Percentiles rank a stretch among this genome's conserved stretches.
These are phyloP conservation scores for Acer saccharum DNA, from an alignment of 345 rosid species.

Conservation along the genomic window DNA sequence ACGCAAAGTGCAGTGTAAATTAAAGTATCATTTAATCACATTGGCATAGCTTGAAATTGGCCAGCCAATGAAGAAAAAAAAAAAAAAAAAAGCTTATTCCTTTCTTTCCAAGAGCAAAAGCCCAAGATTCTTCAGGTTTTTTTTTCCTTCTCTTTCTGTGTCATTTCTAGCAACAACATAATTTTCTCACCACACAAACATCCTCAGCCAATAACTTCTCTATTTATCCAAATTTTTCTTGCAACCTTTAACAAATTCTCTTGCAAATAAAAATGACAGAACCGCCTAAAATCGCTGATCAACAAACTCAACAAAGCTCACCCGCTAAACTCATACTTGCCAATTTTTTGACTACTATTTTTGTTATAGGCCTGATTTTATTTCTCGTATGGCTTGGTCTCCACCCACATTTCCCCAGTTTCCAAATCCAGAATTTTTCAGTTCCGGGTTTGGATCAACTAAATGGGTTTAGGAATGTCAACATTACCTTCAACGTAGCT, in stretches of 20 bases:
- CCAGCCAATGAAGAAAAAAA: no score
- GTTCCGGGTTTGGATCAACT: constrained; percentile 31
- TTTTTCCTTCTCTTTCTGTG: background rate
- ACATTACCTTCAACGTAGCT: constrained; percentile 28
- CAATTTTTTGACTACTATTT: constrained; percentile 19
- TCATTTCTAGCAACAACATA: background rate
- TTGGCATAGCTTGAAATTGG: no score
- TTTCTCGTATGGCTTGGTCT: constrained; percentile 35
- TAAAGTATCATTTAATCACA: no score
- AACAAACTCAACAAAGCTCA: background rate
- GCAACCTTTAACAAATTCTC: background rate
- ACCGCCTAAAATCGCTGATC: background rate
- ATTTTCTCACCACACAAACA: background rate
- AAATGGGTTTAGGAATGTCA: constrained; percentile 28
- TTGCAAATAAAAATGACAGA: background rate
- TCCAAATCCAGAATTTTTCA: constrained; percentile 23
- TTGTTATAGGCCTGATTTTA: constrained; percentile 24
- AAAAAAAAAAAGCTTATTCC: background rate
- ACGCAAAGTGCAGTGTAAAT: no score
- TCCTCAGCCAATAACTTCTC: background rate
- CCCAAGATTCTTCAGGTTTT: background rate
- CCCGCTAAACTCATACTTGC: constrained; percentile 27
- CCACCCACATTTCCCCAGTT: constrained; percentile 20
- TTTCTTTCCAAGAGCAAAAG: constrained; percentile 16
- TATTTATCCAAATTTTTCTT: background rate